A percentile compares a stretch with the other conserved stretches of the same genome.
Evolutionary conservation across 495 filamentous ascomycete species (phyloP).

Genomic region (Lasiosphaeria hispida): DNA sequence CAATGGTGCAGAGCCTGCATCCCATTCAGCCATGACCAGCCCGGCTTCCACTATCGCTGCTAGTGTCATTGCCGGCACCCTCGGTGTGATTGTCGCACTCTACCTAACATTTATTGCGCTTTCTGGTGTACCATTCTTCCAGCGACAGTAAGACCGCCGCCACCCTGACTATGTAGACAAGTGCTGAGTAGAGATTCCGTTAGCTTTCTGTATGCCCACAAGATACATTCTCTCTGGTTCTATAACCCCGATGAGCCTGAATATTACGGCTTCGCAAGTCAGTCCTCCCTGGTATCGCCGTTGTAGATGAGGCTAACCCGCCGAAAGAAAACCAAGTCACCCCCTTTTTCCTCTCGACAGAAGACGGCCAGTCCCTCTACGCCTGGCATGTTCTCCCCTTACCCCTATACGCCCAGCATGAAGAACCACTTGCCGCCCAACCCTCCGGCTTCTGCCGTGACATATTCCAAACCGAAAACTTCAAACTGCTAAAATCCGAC

Average conservation of each 20-base stretch:
- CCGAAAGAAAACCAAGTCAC: slow-evolving; percentile 62
- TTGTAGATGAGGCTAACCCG: not conserved
- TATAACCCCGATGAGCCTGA: slow-evolving; percentile 69
- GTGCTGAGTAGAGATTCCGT: not conserved
- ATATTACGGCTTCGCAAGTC: slow-evolving; percentile 79
- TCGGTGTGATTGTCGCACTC: slow-evolving; percentile 41
- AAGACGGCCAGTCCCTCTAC: slow-evolving; percentile 57
- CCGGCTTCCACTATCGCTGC: slow-evolving; percentile 18
- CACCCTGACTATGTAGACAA: not conserved
- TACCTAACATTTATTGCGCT: slow-evolving; percentile 48
- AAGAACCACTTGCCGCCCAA: slow-evolving; percentile 49
- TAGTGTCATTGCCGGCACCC: slow-evolving; percentile 28
- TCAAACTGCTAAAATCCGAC: slow-evolving; percentile 61
- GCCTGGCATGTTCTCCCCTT: slow-evolving; percentile 73
- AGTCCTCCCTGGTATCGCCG: slow-evolving; percentile 21
- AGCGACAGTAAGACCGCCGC: slow-evolving; percentile 54
- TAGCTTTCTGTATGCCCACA: slow-evolving; percentile 76
- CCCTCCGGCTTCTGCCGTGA: slow-evolving; percentile 49
- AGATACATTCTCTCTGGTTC: slow-evolving; percentile 65
- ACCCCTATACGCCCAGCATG: slow-evolving; percentile 58
- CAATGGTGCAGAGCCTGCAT: not conserved
- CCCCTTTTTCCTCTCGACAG: slow-evolving; percentile 59
- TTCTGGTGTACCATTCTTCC: slow-evolving; percentile 49
- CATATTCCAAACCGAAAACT: slow-evolving; percentile 54
- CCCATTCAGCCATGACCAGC: slow-evolving; percentile 1